These are phyloP conservation scores for Suillus sp. DNA, from an alignment of 768 basidiomycete genomes.

Conservation along the genomic window DNA sequence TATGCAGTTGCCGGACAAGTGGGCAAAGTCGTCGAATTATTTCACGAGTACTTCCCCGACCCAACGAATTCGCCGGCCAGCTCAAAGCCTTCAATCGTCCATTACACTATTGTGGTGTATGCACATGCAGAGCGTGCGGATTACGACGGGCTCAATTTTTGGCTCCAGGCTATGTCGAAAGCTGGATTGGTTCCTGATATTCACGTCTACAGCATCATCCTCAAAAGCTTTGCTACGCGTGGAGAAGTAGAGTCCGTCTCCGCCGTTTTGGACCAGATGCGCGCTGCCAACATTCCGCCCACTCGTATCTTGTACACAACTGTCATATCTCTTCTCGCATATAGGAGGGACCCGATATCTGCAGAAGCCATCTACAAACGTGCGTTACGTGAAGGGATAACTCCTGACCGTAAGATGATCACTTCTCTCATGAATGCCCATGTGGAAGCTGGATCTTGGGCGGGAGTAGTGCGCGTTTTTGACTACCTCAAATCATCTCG, in stretches of 20 bases:
- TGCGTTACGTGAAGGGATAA: constrained; percentile 61
- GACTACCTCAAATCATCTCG: constrained; percentile 52
- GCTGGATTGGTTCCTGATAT: constrained; percentile 55
- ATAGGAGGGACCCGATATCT: constrained; percentile 58
- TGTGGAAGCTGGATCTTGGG: constrained; percentile 80
- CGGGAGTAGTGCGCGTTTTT: constrained; percentile 69
- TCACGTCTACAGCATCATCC: constrained; percentile 59
- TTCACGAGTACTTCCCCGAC: constrained; percentile 57
- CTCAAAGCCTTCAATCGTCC: constrained; percentile 45
- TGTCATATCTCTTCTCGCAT: constrained; percentile 66
- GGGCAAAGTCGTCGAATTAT: constrained; percentile 47
- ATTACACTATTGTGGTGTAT: constrained; percentile 59
- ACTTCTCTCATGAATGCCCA: constrained; percentile 80
- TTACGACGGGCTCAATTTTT: constrained; percentile 48
- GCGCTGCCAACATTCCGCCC: constrained; percentile 46
- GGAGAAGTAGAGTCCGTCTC: constrained; percentile 58
- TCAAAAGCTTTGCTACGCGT: constrained; percentile 55
- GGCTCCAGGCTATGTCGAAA: constrained; percentile 54
- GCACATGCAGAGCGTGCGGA: constrained; percentile 53
- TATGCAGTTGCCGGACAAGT: constrained; percentile 50
- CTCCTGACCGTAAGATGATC: constrained; percentile 66
- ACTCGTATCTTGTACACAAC: constrained; percentile 61
- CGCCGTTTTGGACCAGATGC: constrained; percentile 63
- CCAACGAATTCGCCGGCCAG: constrained; percentile 28
- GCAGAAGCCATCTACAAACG: constrained; percentile 69